Evolutionary conservation across 345 rosid genomes (phyloP).

Genomic region (Populus tremula): DNA sequence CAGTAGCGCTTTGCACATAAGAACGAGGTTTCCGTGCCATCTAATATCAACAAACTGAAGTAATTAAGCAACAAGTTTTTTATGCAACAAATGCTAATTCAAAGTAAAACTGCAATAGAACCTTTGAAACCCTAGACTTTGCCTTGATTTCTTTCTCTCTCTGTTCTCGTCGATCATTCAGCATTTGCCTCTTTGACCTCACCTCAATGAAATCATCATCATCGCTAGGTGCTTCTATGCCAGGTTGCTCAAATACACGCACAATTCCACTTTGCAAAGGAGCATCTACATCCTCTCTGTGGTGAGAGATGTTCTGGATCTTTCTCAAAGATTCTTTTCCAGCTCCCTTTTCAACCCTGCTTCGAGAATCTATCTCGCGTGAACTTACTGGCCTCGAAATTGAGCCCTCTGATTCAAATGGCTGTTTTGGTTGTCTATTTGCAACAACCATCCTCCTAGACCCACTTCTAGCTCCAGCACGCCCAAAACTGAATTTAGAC

Average conservation of each 20-base stretch:
- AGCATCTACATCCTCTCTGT: constrained; percentile 60
- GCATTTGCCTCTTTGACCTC: constrained; percentile 97
- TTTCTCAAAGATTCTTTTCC: constrained; percentile 48
- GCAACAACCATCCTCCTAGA: constrained; percentile 48
- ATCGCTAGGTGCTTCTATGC: constrained; percentile 85
- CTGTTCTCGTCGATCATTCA: constrained; percentile 92
- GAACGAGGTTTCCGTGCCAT: constrained; percentile 52
- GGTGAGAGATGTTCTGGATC: constrained; percentile 38
- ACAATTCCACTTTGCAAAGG: constrained; percentile 79
- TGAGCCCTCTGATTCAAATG: constrained; percentile 44
- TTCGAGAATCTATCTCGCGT: constrained; percentile 43
- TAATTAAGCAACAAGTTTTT: constrained; percentile 9
- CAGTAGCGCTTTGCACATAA: constrained; percentile 34
- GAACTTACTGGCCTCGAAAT: constrained; percentile 31
- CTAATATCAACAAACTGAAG: constrained; percentile 43
- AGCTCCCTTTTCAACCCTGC: constrained; percentile 44
- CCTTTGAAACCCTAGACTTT: constrained; percentile 78
- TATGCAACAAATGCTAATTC: background rate
- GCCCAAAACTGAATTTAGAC: constrained; percentile 45
- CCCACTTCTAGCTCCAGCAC: constrained; percentile 38
- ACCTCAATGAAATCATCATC: constrained; percentile 98
- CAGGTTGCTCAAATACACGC: constrained; percentile 80
- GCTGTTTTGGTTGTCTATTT: constrained; percentile 56
- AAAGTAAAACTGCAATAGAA: constrained; percentile 27
- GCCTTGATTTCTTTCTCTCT: constrained; percentile 94